phyloP scores from a whole-genome alignment of 202 grass and related monocot species.

The Carex arenaria region DNA sequence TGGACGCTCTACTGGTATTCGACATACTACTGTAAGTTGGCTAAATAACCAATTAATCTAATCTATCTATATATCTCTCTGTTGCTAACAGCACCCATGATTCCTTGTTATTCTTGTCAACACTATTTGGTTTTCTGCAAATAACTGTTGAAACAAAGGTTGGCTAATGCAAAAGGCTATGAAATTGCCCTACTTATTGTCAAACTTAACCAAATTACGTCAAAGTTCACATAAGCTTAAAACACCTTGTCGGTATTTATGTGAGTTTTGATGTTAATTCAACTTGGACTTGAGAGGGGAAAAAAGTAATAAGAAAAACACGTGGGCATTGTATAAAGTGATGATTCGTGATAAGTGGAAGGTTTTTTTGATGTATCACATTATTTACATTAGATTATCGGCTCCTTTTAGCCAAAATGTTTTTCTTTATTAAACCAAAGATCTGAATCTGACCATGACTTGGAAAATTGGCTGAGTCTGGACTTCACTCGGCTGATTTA shows the following conservation, averaged over 20 bases:
- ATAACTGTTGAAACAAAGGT: neutral
- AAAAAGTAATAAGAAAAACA: neutral
- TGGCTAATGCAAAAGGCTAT: neutral
- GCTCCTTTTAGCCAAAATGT: neutral
- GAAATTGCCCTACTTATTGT: neutral
- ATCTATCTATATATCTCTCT: neutral
- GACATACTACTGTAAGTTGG: constrained; percentile 85
- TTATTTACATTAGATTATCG: neutral
- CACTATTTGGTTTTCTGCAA: neutral
- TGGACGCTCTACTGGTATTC: constrained; percentile 91
- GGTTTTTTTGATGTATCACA: neutral
- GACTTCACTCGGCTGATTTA: neutral
- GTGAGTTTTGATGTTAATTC: neutral
- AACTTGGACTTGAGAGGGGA: neutral
- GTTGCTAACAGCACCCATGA: neutral
- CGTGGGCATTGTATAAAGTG: neutral
- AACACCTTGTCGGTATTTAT: too few species aligned
- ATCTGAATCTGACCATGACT: neutral
- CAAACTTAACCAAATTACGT: too few species aligned
- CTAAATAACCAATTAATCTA: neutral
- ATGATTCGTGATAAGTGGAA: too few species aligned
- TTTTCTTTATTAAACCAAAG: neutral
- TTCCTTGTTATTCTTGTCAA: neutral
- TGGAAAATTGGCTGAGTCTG: neutral
- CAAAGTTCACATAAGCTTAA: too few species aligned